Evolutionary conservation across 768 basidiomycete species (phyloP).

Genomic region (Amanita polypyramis): DNA sequence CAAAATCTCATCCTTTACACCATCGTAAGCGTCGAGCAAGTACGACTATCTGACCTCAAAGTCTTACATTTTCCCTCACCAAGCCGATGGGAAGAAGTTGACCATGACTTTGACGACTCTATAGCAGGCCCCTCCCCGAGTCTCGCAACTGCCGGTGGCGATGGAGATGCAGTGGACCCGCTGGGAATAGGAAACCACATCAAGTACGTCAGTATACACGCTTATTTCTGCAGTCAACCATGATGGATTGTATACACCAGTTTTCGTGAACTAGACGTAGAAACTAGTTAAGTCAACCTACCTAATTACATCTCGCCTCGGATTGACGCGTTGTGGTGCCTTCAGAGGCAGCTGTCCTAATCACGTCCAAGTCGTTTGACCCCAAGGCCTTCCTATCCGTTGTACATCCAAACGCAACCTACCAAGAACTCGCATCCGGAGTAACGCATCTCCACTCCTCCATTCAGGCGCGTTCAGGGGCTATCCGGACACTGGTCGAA

Average conservation of each 20-base stretch:
- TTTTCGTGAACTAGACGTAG: constrained; percentile 59
- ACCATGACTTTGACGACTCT: constrained; percentile 74
- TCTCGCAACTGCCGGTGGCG: constrained; percentile 10
- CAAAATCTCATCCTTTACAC: constrained; percentile 65
- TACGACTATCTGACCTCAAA: not conserved
- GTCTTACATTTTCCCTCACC: not conserved
- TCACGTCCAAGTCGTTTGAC: constrained; percentile 92
- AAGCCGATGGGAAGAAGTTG: constrained; percentile 86
- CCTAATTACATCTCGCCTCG: constrained; percentile 17
- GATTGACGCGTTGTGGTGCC: constrained; percentile 4
- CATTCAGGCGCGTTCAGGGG: constrained; percentile 86
- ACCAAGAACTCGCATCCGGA: constrained; percentile 79
- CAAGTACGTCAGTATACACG: constrained; percentile 33
- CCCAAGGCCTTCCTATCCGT: constrained; percentile 88
- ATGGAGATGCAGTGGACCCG: constrained; percentile 45
- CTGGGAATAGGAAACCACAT: constrained; percentile 62
- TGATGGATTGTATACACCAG: constrained; percentile 22
- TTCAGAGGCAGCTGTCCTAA: constrained; percentile 69
- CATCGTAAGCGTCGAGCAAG: constrained; percentile 39
- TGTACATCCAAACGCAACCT: constrained; percentile 91
- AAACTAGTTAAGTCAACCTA: constrained; percentile 43
- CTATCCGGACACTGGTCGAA: constrained; percentile 90
- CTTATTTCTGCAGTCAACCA: not conserved
- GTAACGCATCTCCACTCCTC: constrained; percentile 64
- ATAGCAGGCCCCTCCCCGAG: constrained; percentile 60